phyloP scores from a whole-genome alignment of 768 basidiomycete genomes.

The Tulasnella sp. region DNA sequence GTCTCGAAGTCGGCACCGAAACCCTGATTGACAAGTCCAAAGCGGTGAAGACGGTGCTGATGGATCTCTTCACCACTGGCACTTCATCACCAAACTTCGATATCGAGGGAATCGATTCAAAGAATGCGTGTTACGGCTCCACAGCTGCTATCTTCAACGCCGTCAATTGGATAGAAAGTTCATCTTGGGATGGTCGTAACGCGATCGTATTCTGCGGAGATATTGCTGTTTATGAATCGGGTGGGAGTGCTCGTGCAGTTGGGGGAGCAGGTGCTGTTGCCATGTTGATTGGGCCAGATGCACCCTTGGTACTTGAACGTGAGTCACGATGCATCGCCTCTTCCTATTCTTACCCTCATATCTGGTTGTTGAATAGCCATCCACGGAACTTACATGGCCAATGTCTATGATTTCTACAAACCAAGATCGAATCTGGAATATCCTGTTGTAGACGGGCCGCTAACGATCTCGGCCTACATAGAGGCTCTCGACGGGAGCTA shows the following conservation, averaged over 20 bases:
- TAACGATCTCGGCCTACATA: constrained; percentile 90
- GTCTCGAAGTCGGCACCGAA: constrained; percentile 96
- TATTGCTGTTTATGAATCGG: constrained; percentile 96
- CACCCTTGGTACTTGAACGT: constrained; percentile 92
- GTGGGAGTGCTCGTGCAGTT: constrained; percentile 82
- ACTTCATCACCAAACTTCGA: constrained; percentile 87
- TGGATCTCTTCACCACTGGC: constrained; percentile 97
- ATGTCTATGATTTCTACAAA: constrained; percentile 99
- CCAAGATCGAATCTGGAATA: constrained; percentile 89
- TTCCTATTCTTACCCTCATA: not conserved
- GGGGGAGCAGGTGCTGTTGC: constrained; percentile 95
- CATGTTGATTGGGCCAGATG: constrained; percentile 90
- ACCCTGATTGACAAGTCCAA: constrained; percentile 99
- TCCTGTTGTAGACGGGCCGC: constrained; percentile 93
- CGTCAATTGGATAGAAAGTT: constrained; percentile 94
- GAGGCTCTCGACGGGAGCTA: constrained; percentile 88
- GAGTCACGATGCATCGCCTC: constrained; percentile 28
- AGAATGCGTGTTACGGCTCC: constrained; percentile 98
- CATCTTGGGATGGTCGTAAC: constrained; percentile 94
- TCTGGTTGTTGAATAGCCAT: constrained; percentile 44
- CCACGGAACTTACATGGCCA: constrained; percentile 94
- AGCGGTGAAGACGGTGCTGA: constrained; percentile 92
- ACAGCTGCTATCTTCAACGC: constrained; percentile 99
- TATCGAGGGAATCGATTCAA: constrained; percentile 97
- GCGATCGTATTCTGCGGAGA: constrained; percentile 95